Percentiles rank a stretch among this genome's conserved stretches.
Conservation (phyloP, 148 eudicot genomes). For the Fallopia convolvulus region DNA sequence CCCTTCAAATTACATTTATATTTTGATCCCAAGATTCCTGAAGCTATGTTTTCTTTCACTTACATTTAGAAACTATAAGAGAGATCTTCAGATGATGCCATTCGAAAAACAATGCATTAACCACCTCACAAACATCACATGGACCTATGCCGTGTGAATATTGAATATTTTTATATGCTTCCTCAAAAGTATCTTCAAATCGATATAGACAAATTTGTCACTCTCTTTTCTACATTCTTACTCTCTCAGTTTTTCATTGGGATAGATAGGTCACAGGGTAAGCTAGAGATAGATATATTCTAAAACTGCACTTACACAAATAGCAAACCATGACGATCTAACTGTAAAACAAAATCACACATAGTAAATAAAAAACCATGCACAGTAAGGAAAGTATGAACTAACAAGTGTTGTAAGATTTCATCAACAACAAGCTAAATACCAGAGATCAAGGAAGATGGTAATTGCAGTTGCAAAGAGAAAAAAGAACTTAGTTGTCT, state of each 20-base stretch:
- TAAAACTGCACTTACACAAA: not conserved
- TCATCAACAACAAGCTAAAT: not conserved
- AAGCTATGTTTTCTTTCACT: not conserved
- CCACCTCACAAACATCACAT: not conserved
- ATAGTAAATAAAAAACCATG: not conserved
- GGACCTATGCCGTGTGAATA: not conserved
- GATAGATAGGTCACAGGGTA: not conserved
- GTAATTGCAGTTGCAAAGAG: not conserved
- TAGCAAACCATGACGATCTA: not conserved
- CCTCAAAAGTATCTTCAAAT: not conserved
- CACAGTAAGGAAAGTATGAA: not conserved
- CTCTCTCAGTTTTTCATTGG: not conserved
- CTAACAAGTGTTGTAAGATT: not conserved
- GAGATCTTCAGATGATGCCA: not conserved
- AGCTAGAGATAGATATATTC: not conserved
- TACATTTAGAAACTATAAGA: not conserved
- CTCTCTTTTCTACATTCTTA: not conserved
- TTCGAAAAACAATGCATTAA: not conserved
- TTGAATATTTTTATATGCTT: not conserved
- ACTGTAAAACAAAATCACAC: not conserved
- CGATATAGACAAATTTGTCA: not conserved
- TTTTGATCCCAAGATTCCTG: not conserved
- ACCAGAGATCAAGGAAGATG: not conserved
- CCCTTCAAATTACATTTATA: not conserved
- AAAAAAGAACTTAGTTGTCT: constrained; percentile 6